Percentiles rank a stretch among this genome's conserved stretches.
phyloP scores from a whole-genome alignment of 495 filamentous ascomycete genomes.

The Xylaria curta region DNA sequence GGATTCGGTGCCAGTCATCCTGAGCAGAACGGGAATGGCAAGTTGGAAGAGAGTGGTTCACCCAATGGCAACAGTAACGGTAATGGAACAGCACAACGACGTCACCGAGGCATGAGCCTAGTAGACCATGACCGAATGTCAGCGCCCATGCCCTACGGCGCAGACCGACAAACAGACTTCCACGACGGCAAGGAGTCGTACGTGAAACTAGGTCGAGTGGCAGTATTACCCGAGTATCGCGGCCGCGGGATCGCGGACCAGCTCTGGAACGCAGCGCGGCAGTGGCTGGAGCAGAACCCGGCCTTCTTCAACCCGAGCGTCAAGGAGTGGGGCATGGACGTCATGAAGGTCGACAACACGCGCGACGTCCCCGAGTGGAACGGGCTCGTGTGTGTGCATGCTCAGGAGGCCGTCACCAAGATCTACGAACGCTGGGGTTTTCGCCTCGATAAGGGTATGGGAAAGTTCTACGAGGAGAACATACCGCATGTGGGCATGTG shows the following conservation, averaged over 20 bases:
- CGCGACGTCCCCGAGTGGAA: slow-evolving; percentile 60
- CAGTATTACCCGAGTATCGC: slow-evolving; percentile 67
- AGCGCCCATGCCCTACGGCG: slow-evolving; percentile 39
- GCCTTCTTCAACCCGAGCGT: slow-evolving; percentile 56
- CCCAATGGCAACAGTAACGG: background rate
- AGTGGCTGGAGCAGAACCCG: slow-evolving; percentile 66
- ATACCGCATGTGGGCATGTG: slow-evolving; percentile 88
- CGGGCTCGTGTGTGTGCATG: slow-evolving; percentile 76
- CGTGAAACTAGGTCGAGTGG: slow-evolving; percentile 79
- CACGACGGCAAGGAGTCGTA: slow-evolving; percentile 72
- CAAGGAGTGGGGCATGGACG: slow-evolving; percentile 48
- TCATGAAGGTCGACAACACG: slow-evolving; percentile 32
- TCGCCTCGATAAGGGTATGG: slow-evolving; percentile 69
- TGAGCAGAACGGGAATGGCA: background rate
- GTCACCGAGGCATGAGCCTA: slow-evolving; percentile 5
- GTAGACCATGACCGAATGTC: slow-evolving; percentile 27
- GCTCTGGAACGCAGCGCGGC: slow-evolving; percentile 66
- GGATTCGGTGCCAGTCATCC: too few relatives aligned
- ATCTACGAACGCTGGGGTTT: slow-evolving; percentile 75
- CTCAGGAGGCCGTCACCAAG: slow-evolving; percentile 65
- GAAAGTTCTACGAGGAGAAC: slow-evolving; percentile 82
- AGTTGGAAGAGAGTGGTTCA: slow-evolving; percentile 25
- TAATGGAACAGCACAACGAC: background rate
- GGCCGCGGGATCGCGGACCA: slow-evolving; percentile 65
- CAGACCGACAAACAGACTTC: slow-evolving; percentile 49